Evolutionary conservation across 2,329 filamentous ascomycete species (phyloP), one percentile per base, ranked within the genome.

Genomic region (Talaromyces amestolkiae): DNA sequence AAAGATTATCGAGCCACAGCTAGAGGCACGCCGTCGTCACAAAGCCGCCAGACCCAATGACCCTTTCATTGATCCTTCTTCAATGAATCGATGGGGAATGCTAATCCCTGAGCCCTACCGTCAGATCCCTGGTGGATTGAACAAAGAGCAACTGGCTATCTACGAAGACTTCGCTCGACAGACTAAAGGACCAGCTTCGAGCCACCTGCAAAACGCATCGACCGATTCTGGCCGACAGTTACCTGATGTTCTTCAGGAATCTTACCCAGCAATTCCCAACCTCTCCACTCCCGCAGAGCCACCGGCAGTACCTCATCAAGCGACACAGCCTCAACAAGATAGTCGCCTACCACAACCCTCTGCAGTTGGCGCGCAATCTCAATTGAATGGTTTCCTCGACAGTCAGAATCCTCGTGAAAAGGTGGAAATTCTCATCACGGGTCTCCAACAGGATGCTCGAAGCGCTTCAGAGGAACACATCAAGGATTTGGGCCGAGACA

Each of bases 141-240:
- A 97, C 73, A 85, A 90, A 27, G 92, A 97, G 72, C 95, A 99
- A 73, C 87, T 98, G 82, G 91, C 91, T 11, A 96, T 99, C 31
- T 99, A 99, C 73, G 93, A 98, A 73, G 93, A 98, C 68, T 99
- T 99, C 77, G 92, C 92, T 10, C 86, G 93, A 64, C 92, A 96
- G 75, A 89, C 92, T 33, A 89, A 92, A 64, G 86, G 85, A n/a
- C 78, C 85, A 49, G 77, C 73, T 76, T 83, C 74, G 70, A 84
- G 67, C 76, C 88, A 80, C 74, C 83, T 74, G 74, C 87, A 77
- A 76, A 87, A 75, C 76, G 76, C 80, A 9, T 86, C 86, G 2
- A 84, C 86, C 58, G 87, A 89, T 68, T 83, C 82, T 64, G 83
- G 83, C 56, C 84, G 87, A 64, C 86, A 88, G 69, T 75, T 89